Percentiles rank a stretch among this genome's conserved stretches.
These are phyloP conservation scores for Colletotrichum zoysiae DNA, from an alignment of 2,329 filamentous ascomycete genomes.

Conservation along the genomic window DNA sequence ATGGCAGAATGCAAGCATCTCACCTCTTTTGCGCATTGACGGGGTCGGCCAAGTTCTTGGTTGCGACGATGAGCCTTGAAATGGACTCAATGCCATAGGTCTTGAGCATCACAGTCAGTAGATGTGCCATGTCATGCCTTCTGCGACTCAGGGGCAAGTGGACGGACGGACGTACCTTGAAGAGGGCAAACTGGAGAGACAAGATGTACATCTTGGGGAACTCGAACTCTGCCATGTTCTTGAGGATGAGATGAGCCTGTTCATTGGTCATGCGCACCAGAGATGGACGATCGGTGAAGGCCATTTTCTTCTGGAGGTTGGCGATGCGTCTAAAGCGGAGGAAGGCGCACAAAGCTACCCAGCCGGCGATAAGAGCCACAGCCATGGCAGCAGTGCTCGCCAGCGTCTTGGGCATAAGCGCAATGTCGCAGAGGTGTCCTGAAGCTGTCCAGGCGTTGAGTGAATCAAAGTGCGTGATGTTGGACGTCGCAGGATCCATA, in stretches of 20 bases:
- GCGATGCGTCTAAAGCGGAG: constrained; percentile 54
- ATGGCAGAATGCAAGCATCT: neutral
- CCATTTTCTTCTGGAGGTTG: constrained; percentile 47
- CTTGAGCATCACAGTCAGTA: constrained; percentile 41
- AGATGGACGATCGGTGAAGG: constrained; percentile 52
- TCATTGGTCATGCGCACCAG: constrained; percentile 56
- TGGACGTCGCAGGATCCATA: constrained; percentile 24
- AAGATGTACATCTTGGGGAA: constrained; percentile 56
- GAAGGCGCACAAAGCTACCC: constrained; percentile 51
- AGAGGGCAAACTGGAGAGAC: constrained; percentile 55
- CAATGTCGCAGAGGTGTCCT: neutral
- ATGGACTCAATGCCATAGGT: constrained; percentile 57
- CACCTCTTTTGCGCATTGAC: constrained; percentile 53
- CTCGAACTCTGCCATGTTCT: constrained; percentile 50
- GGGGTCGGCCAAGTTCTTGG: constrained; percentile 52
- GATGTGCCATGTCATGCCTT: neutral
- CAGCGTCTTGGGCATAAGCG: neutral
- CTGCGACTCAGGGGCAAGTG: neutral
- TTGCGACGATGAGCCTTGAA: constrained; percentile 52
- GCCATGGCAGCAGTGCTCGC: neutral
- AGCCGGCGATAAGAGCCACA: constrained; percentile 47
- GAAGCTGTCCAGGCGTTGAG: neutral
- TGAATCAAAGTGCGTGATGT: constrained; percentile 5
- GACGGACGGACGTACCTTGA: constrained; percentile 49
- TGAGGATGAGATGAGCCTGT: constrained; percentile 60